These are phyloP conservation scores for Arachnopeziza araneosa DNA, from an alignment of 2,329 filamentous ascomycete species.

Conservation along the genomic window DNA sequence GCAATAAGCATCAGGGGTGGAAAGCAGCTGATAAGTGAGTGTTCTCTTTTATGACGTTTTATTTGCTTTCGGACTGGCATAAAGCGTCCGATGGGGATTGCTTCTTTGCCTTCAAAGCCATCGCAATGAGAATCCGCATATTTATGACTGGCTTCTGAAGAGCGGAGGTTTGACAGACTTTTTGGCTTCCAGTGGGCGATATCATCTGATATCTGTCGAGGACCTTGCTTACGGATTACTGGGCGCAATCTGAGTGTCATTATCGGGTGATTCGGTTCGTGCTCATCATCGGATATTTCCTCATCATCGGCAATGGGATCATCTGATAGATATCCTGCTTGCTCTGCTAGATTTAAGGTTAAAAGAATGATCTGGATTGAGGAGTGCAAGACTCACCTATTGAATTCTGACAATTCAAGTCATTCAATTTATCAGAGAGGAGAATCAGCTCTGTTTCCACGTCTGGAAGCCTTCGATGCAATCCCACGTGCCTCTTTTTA, in stretches of 20 bases:
- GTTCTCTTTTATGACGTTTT: background rate
- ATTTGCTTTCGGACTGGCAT: slow-evolving; percentile 14
- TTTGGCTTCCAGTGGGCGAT: background rate
- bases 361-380: background rate
- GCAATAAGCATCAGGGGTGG: slow-evolving; percentile 11
- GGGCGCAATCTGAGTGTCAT: background rate
- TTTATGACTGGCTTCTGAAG: background rate
- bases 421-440: slow-evolving; percentile 5
- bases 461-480: slow-evolving; percentile 14
- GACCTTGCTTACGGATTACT: background rate
- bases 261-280: background rate
- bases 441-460: slow-evolving; percentile 15
- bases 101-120: slow-evolving; percentile 25
- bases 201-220: slow-evolving; percentile 8
- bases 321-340: slow-evolving; percentile 14
- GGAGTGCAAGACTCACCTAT: background rate
- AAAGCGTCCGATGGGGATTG: slow-evolving; percentile 15
- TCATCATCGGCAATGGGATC: slow-evolving; percentile 16
- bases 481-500: slow-evolving; percentile 2
- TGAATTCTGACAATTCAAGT: background rate
- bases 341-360: background rate
- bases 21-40: background rate
- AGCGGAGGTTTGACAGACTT: background rate
- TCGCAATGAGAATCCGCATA: slow-evolving; percentile 15
- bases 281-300: background rate